These are phyloP conservation scores for Talaromyces sp. DNA, from an alignment of 2,329 filamentous ascomycete genomes.

Conservation along the genomic window DNA sequence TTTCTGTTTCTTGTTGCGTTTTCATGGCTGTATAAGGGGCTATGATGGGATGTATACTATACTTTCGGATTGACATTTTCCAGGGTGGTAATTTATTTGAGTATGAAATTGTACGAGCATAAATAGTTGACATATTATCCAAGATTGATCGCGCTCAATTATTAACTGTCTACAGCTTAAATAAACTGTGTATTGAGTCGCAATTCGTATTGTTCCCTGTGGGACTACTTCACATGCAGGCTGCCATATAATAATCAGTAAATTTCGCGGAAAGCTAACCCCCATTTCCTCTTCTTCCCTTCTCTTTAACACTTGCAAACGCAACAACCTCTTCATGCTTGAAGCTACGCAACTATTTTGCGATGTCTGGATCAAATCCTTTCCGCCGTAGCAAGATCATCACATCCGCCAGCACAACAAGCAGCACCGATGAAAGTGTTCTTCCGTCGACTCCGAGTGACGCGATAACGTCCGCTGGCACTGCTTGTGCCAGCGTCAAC, in stretches of 20 bases:
- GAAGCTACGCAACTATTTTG: slow-evolving; percentile 24
- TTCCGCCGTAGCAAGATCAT: slow-evolving; percentile 42
- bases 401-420: slow-evolving; percentile 11
- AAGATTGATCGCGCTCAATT: not conserved
- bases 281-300: not conserved
- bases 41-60: slow-evolving; percentile 9
- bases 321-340: slow-evolving; percentile 26
- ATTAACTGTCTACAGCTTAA: not conserved
- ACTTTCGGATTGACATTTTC: slow-evolving; percentile 6
- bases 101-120: not conserved
- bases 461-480: slow-evolving; percentile 13
- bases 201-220: not conserved
- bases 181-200: not conserved
- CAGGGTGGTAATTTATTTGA: not conserved
- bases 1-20: not conserved
- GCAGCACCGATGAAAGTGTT: slow-evolving; percentile 23
- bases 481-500: not conserved
- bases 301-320: not conserved
- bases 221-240: slow-evolving; percentile 9
- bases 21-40: slow-evolving; percentile 5
- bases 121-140: not conserved
- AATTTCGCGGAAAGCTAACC: slow-evolving; percentile 1
- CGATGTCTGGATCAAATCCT: slow-evolving; percentile 48
- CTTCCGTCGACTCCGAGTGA: slow-evolving; percentile 21
- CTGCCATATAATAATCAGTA: not conserved